Evolutionary conservation across 306 rosid species (phyloP).

Genomic region (Sindora glabra): DNA sequence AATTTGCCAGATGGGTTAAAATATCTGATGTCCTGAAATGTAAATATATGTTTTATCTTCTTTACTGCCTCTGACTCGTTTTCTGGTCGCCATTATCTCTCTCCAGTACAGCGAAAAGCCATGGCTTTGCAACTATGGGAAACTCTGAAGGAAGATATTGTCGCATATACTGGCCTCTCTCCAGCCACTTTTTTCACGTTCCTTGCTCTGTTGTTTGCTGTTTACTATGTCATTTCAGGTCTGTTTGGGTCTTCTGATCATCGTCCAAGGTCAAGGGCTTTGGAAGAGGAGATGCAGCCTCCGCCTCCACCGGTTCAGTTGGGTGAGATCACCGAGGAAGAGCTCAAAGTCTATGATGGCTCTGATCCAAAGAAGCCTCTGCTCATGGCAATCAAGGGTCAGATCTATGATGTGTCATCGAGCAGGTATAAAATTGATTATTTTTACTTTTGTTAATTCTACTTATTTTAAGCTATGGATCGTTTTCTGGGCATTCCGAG

Average conservation of each 20-base stretch:
- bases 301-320: constrained; percentile 83
- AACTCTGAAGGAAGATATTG: constrained; percentile 69
- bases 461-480: background rate
- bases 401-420: constrained; percentile 96
- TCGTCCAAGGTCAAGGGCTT: constrained; percentile 7
- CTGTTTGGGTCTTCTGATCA: constrained; percentile 45
- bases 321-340: constrained; percentile 77
- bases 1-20: too few species aligned
- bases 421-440: constrained; percentile 48
- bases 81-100: background rate
- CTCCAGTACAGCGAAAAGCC: background rate
- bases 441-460: background rate
- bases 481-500: constrained; percentile 2
- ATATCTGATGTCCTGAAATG: too few species aligned
- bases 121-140: constrained; percentile 91
- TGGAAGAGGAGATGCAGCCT: constrained; percentile 50
- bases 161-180: constrained; percentile 75
- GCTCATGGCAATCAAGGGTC: constrained; percentile 95
- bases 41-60: too few species aligned
- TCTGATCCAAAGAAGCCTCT: constrained; percentile 62
- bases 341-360: constrained; percentile 67
- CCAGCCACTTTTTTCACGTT: constrained; percentile 79
- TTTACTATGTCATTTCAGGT: constrained; percentile 50
- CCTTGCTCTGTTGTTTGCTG: constrained; percentile 46
- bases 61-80: too few species aligned